Base-by-base conservation (phyloP, 441 rosid species). In the Mallotus japonicus region DNA sequence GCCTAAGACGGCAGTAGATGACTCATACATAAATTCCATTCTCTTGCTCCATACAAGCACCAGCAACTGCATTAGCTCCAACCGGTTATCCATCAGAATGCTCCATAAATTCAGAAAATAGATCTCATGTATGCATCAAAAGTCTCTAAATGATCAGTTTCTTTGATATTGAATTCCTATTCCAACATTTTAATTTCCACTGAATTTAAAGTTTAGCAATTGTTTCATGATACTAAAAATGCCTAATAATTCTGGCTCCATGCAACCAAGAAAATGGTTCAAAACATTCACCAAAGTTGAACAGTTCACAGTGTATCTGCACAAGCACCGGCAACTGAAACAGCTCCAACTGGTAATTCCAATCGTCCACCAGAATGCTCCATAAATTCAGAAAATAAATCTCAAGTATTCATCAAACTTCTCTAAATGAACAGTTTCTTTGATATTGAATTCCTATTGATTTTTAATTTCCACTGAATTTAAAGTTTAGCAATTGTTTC, bases 61-160 rank as follows among this genome's bases (percentile, higher is more conserved):
- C 16, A 47, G 63, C 28, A 63, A 56, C 32, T 44, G 28, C 47
- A 19, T 16, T 28, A 34, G 24, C 6, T 50, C 34, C 37, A 32
- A 13, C 56, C 13, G 51, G 32, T 46, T 34, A 44, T 65, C 55
- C 34, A 60, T 53, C 37, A 62, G 20, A 69, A 47, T 17, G 50
- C 7, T 62, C 53, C 24, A 28, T 32, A 8, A 9, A 61, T 40
- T 68, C 16, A 6, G 13, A 50, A 20, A 63, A 40, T 15, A n/a
- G 17, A 54, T 46, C 57, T 34, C 10, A 12, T 53, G 24, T 4
- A 40, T 40, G 12, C 32, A 75, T 58, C 32, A 59, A n/a, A 16
- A 61, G 51, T 74, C 54, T 40, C 32, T 54, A 24, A 49, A 74
- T n/a, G 42, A 73, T 17, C 50, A 65, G 19, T 47, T 17, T 28